Evolutionary conservation across 1,139 yeast genomes (phyloP), one percentile per base, ranked within the genome.

Genomic region (Lodderomyces beijingensis): DNA sequence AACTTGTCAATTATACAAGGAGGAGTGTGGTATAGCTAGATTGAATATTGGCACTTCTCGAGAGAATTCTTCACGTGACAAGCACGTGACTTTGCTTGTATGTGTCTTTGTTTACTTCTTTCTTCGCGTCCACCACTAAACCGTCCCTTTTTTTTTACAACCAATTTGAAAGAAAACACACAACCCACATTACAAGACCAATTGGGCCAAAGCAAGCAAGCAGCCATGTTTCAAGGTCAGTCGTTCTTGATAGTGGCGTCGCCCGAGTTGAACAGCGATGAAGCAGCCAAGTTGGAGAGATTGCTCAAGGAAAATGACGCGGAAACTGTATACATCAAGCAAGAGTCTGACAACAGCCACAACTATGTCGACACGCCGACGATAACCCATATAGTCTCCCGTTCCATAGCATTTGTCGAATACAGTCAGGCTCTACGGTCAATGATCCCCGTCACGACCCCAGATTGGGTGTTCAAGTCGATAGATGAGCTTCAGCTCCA

Each of bases 381-480:
- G 13, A 32, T 54, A 42, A 70, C 78, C 12, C 83, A 79, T 40
- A 70, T 85, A 8, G 65, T 85, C 5, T 59, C 86, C n/a, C 62
- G 64, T 21, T 58, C 71, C 4, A 52, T 65, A 3, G 66, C 73
- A 18, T 83, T 82, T 42, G 69, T 73, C 5, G 78, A 78, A 27
- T 81, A 78, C 46, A 51, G 53, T 4, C 53, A 59, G 11, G 71
- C 82, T 2, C 65, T 63, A 29, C 65, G 65, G 13, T 57, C 72
- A 21, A 65, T 83, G 74, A 68, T 85, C 11, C 91, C 95, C 0
- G 75, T 85, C 1, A 82, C 86, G 2, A 70, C 74, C 0, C 68
- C 79, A 0, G 57, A 63, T 2, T 88, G 95, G 91, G 65, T 85
- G 1, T 46, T 55, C 25, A 77, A 72, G 26, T 74, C 82, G 7